These are phyloP conservation scores for Rubia yunnanensis DNA, from an alignment of 257 asterid species.

Conservation along the genomic window DNA sequence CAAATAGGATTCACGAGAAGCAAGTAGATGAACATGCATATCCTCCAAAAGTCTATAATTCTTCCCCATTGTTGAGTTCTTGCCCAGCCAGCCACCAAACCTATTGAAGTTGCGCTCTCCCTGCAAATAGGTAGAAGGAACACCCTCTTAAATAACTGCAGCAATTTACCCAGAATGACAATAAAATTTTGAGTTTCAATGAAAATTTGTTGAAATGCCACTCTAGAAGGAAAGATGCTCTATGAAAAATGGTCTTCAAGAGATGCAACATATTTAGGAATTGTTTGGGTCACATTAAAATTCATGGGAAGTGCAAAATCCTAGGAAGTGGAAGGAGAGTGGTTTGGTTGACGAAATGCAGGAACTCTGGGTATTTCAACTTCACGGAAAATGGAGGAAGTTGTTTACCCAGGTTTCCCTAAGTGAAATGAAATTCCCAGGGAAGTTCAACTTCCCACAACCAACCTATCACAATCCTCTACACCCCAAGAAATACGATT, in stretches of 20 bases:
- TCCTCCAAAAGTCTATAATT: conserved; percentile 84
- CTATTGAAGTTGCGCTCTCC: conserved; percentile 93
- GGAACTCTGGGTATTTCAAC: neutral
- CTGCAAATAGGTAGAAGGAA: conserved; percentile 29
- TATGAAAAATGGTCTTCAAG: neutral
- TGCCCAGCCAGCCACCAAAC: conserved; percentile 99
- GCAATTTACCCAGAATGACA: neutral
- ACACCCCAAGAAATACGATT: neutral
- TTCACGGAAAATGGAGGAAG: neutral
- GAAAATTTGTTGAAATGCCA: neutral
- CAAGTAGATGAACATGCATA: conserved; percentile 84
- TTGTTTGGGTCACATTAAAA: neutral
- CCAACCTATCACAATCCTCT: neutral
- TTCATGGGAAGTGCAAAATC: too few relatives aligned
- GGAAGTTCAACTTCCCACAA: neutral
- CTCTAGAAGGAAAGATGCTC: neutral
- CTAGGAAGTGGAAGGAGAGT: too few relatives aligned
- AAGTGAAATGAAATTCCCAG: neutral
- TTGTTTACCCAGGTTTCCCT: neutral
- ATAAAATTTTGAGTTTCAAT: neutral
- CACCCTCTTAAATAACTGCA: neutral
- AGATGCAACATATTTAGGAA: neutral
- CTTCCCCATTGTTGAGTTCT: conserved; percentile 86
- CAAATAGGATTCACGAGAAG: conserved; percentile 71
- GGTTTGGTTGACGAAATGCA: neutral